Conservation (phyloP, 179 eudicot genomes). For the Silene vulgaris region DNA sequence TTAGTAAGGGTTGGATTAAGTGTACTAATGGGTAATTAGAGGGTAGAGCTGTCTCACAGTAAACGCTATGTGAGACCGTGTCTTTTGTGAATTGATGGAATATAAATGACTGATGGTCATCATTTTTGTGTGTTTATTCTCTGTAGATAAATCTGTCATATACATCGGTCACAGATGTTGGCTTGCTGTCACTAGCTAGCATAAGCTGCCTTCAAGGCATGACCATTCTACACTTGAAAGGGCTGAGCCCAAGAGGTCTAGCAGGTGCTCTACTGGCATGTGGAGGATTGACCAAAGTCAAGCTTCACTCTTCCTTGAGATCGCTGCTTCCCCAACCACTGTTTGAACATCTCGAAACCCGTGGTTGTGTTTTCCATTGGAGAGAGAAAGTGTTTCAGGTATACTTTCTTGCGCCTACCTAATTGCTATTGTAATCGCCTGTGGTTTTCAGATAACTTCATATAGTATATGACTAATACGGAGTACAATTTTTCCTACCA, state of each 20-base stretch:
- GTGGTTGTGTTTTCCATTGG: slow-evolving; percentile 80
- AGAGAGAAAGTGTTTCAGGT: slow-evolving; percentile 77
- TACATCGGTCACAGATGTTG: slow-evolving; percentile 71
- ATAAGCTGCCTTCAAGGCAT: slow-evolving; percentile 79
- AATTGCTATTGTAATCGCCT: neutral
- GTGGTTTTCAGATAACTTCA: neutral
- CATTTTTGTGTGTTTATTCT: neutral
- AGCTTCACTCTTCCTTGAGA: slow-evolving; percentile 66
- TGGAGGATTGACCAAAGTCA: slow-evolving; percentile 77
- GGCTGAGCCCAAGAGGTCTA: slow-evolving; percentile 71
- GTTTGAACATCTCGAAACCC: slow-evolving; percentile 70
- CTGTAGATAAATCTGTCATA: slow-evolving; percentile 78
- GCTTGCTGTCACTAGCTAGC: slow-evolving; percentile 76
- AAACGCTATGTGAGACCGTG: neutral
- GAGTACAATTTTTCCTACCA: neutral
- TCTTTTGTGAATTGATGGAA: neutral
- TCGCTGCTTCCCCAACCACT: slow-evolving; percentile 52
- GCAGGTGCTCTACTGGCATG: slow-evolving; percentile 79
- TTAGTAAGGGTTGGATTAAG: neutral
- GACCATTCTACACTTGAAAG: slow-evolving; percentile 66
- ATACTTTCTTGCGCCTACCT: slow-evolving; percentile 12
- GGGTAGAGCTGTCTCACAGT: neutral
- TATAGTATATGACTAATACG: neutral
- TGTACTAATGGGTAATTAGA: neutral
- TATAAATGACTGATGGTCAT: neutral